Evolutionary conservation across 2,329 filamentous ascomycete genomes (phyloP).

Genomic region (Tricladium varicosporioides): DNA sequence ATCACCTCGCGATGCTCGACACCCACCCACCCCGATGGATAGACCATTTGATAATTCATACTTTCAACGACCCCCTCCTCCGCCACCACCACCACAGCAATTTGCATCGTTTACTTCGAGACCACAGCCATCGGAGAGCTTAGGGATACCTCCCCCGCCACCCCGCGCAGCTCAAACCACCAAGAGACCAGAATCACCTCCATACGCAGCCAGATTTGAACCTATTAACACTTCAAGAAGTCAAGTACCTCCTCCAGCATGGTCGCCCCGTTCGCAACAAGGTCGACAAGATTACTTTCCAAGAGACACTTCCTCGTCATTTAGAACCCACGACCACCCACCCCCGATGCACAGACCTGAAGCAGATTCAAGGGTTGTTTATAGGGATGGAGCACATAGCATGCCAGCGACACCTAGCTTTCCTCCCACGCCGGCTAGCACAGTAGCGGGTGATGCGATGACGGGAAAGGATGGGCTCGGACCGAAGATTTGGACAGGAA

Average conservation of each 20-base stretch:
- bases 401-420: conserved; percentile 22
- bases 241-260: conserved; percentile 23
- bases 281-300: conserved; percentile 26
- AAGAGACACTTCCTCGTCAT: conserved; percentile 32
- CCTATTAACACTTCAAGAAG: conserved; percentile 15
- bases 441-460: conserved; percentile 25
- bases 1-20: conserved; percentile 28
- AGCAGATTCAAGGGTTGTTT: conserved; percentile 22
- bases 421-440: conserved; percentile 26
- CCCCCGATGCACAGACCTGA: conserved; percentile 22
- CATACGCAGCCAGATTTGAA: conserved; percentile 26
- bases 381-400: conserved; percentile 23
- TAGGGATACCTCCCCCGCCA: conserved; percentile 25
- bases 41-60: conserved; percentile 27
- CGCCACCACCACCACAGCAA: conserved; percentile 10
- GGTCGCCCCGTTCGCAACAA: conserved; percentile 31
- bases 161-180: conserved; percentile 16
- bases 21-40: conserved; percentile 27
- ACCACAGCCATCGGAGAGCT: conserved; percentile 25
- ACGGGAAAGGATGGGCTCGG: conserved; percentile 58
- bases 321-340: conserved; percentile 24
- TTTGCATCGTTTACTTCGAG: conserved; percentile 25
- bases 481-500: conserved; percentile 68
- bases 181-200: conserved; percentile 29
- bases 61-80: conserved; percentile 23